These are phyloP conservation scores for Lodderomyces orthopsilosis DNA, from an alignment of 1,139 yeast species.

Conservation along the genomic window DNA sequence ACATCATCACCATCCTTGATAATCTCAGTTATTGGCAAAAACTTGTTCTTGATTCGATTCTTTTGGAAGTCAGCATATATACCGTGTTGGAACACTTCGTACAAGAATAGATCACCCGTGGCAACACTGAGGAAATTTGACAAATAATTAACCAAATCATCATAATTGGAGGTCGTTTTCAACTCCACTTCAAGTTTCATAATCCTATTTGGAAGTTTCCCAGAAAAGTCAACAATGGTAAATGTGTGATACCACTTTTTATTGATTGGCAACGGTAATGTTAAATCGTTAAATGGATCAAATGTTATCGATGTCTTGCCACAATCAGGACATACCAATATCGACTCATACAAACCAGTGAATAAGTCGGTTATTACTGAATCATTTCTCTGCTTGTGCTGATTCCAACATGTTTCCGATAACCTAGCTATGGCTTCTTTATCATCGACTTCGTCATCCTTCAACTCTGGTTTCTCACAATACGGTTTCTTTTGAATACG, in stretches of 20 bases:
- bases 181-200: conserved; percentile 66
- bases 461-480: conserved; percentile 81
- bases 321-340: conserved; percentile 85
- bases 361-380: conserved; percentile 83
- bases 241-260: conserved; percentile 72
- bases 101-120: conserved; percentile 48
- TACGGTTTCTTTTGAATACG: conserved; percentile 79
- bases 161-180: conserved; percentile 60
- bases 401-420: conserved; percentile 78
- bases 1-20: conserved; percentile 64
- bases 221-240: conserved; percentile 56
- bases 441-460: conserved; percentile 59
- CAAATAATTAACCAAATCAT: conserved; percentile 62
- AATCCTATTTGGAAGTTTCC: conserved; percentile 26
- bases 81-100: conserved; percentile 68
- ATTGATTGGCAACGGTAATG: conserved; percentile 82
- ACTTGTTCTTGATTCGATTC: conserved; percentile 54
- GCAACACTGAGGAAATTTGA: conserved; percentile 50
- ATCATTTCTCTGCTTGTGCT: conserved; percentile 78
- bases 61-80: conserved; percentile 72
- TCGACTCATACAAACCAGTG: conserved; percentile 87
- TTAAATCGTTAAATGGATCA: conserved; percentile 90
- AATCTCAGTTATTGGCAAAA: conserved; percentile 66
- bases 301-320: conserved; percentile 79
- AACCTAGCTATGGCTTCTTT: conserved; percentile 52